A percentile compares a stretch with the other conserved stretches of the same genome.
Evolutionary conservation across 2,329 filamentous ascomycete genomes (phyloP).

Genomic region (Zalaria obscura): DNA sequence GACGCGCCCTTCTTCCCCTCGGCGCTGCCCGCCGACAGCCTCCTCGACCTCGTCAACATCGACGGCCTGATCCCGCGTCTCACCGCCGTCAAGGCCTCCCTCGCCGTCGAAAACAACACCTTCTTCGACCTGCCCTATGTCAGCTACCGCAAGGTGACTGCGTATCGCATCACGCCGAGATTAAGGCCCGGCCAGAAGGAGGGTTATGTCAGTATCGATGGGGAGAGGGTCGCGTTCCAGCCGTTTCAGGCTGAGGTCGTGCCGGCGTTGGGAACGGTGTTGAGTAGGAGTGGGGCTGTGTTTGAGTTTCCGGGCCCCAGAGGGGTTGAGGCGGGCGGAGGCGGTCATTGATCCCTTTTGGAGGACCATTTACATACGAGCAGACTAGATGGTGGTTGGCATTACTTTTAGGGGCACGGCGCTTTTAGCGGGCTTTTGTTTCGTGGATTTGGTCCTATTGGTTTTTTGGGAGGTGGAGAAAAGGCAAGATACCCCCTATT

Average conservation of each 20-base stretch:
- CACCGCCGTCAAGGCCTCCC: constrained; percentile 54
- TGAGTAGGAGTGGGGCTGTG: constrained; percentile 56
- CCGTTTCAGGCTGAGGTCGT: constrained; percentile 89
- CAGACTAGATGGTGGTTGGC: too few species aligned
- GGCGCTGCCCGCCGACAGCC: constrained; percentile 67
- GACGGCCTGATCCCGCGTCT: constrained; percentile 58
- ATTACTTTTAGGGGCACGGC: too few species aligned
- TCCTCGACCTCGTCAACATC: constrained; percentile 71
- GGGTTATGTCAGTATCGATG: constrained; percentile 89
- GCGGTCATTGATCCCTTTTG: too few species aligned
- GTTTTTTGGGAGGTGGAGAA: too few species aligned
- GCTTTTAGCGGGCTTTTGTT: too few species aligned
- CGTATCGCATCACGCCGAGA: constrained; percentile 65
- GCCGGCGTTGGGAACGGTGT: constrained; percentile 64
- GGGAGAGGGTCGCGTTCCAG: constrained; percentile 73
- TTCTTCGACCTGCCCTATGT: constrained; percentile 73
- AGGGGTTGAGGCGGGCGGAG: too few species aligned
- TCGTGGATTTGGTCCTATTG: too few species aligned
- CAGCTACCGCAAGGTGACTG: constrained; percentile 71
- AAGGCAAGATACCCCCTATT: too few species aligned
- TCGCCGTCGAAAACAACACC: constrained; percentile 55
- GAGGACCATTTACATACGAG: too few species aligned
- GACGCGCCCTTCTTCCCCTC: constrained; percentile 80
- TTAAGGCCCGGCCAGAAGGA: constrained; percentile 36
- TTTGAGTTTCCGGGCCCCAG: constrained; percentile 47